Evolutionary conservation across 2,329 filamentous ascomycete species (phyloP).

Genomic region (Diaporthe aspalathi): DNA sequence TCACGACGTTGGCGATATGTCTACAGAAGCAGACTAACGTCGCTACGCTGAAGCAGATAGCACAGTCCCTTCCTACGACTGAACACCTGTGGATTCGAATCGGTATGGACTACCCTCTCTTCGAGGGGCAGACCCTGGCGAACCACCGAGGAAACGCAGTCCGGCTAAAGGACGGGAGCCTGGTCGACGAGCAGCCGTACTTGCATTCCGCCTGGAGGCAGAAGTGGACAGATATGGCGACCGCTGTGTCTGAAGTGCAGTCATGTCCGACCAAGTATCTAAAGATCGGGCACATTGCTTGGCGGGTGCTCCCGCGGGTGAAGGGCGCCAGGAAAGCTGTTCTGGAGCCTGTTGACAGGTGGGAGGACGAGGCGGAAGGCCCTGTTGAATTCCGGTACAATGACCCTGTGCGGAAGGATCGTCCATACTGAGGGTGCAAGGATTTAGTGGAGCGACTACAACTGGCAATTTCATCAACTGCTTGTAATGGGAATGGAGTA

Average conservation of each 20-base stretch:
- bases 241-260: not conserved
- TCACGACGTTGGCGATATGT: constrained; percentile 22
- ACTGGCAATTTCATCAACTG: too few species aligned
- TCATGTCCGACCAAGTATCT: constrained; percentile 30
- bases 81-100: constrained; percentile 29
- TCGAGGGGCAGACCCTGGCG: not conserved
- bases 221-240: constrained; percentile 30
- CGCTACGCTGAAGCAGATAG: not conserved
- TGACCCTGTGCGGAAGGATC: constrained; percentile 29
- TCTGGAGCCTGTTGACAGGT: constrained; percentile 21
- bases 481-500: too few species aligned
- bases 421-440: constrained; percentile 33
- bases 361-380: constrained; percentile 26
- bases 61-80: not conserved
- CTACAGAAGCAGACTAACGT: constrained; percentile 18
- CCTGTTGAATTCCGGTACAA: constrained; percentile 27
- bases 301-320: constrained; percentile 10
- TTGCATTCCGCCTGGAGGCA: constrained; percentile 16
- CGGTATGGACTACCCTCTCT: constrained; percentile 32
- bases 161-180: constrained; percentile 1
- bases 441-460: too few species aligned
- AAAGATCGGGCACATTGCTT: constrained; percentile 33
- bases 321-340: not conserved
- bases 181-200: constrained; percentile 31
- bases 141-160: constrained; percentile 30